A percentile compares a stretch with the other conserved stretches of the same genome.
Evolutionary conservation across 345 rosid species (phyloP).

Genomic region (Angophora floribunda): DNA sequence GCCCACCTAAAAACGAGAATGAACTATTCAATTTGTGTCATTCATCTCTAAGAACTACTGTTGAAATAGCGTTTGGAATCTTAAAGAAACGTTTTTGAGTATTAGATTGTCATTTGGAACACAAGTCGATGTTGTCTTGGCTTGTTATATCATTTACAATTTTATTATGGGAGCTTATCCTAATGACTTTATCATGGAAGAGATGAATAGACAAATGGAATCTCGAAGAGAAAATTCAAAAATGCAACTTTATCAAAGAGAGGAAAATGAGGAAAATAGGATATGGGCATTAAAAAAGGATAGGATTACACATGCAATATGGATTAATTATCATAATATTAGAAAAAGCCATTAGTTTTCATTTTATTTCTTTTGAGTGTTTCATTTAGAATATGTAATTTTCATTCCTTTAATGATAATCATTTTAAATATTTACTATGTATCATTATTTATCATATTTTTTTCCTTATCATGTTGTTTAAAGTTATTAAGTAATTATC

Average conservation of each 20-base stretch:
- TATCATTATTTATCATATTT: too few relatives aligned
- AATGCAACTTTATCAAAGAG: neutral
- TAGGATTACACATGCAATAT: too few relatives aligned
- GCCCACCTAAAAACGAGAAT: accelerated
- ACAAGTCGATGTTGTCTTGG: neutral
- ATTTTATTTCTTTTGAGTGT: too few relatives aligned
- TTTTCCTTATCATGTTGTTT: too few relatives aligned
- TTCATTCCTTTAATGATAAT: too few relatives aligned
- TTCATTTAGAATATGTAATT: too few relatives aligned
- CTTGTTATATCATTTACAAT: too few relatives aligned
- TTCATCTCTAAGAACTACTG: neutral
- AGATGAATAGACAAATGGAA: neutral
- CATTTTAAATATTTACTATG: too few relatives aligned
- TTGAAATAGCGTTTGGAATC: too few relatives aligned
- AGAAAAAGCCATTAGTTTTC: too few relatives aligned
- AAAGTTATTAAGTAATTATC: too few relatives aligned
- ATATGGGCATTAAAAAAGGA: neutral
- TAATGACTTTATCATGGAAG: neutral
- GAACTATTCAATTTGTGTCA: neutral
- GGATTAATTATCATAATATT: too few relatives aligned
- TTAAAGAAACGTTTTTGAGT: accelerated
- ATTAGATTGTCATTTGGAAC: neutral
- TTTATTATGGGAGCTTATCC: neutral
- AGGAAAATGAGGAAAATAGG: neutral
- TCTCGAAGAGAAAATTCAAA: neutral